phyloP scores from a whole-genome alignment of 202 grass and related monocot genomes.

The Panicum hallii region DNA sequence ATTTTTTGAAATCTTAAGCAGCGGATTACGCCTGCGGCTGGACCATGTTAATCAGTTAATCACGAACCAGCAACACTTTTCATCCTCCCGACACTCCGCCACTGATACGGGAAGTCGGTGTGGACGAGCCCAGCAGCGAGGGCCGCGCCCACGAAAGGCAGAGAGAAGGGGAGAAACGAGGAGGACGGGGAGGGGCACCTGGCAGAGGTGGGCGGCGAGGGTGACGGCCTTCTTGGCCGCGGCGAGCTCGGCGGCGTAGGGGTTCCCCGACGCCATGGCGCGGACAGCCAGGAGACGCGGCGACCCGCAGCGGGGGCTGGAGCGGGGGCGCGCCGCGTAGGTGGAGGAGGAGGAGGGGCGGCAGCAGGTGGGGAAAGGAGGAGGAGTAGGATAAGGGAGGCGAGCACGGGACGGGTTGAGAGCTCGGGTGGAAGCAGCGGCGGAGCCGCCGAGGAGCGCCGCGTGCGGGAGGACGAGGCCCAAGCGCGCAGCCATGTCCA shows the following conservation, averaged over 20 bases:
- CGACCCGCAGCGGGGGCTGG: neutral
- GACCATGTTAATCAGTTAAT: neutral
- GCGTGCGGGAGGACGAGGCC: conserved; percentile 26
- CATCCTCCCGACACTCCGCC: neutral
- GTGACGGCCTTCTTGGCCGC: conserved; percentile 86
- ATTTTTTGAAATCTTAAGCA: neutral
- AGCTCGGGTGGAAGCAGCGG: conserved; percentile 17
- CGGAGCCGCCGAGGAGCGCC: conserved; percentile 6
- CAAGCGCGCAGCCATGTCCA: conserved; percentile 48
- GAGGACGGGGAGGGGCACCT: conserved; percentile 40
- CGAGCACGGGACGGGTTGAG: neutral
- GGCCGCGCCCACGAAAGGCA: neutral
- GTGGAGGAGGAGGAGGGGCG: neutral
- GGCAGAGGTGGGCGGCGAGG: conserved; percentile 84
- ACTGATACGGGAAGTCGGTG: neutral
- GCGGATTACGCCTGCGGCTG: neutral
- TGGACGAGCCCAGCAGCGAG: neutral
- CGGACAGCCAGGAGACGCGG: neutral
- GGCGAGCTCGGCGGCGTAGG: conserved; percentile 81
- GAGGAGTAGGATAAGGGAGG: conserved; percentile 19
- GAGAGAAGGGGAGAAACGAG: conserved; percentile 3
- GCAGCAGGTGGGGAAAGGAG: neutral
- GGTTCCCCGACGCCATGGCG: conserved; percentile 53
- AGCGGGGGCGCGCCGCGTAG: neutral
- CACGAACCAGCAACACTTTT: neutral